Evolutionary conservation across 1,284 basidiomycete species (phyloP).

Genomic region (Cutaneotrichosporon sp.): DNA sequence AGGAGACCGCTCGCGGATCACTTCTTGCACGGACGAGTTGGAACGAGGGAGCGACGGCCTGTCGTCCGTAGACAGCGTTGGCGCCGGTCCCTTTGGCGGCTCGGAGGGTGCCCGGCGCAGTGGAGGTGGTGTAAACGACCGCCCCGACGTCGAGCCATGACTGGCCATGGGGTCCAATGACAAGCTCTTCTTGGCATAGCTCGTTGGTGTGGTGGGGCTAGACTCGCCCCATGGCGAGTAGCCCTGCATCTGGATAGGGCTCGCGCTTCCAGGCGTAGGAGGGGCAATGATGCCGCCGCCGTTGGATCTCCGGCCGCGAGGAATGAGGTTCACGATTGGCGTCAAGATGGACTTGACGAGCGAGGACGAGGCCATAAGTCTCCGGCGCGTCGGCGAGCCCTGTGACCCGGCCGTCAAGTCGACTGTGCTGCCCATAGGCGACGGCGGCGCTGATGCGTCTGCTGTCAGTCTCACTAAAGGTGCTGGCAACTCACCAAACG

Average conservation of each 20-base stretch:
- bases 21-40: no score
- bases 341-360: constrained; percentile 62
- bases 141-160: no score
- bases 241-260: constrained; percentile 25
- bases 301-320: constrained; percentile 29
- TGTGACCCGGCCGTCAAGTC: constrained; percentile 28
- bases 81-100: no score
- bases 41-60: no score
- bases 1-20: no score
- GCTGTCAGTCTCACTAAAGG: constrained; percentile 68
- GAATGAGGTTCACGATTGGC: constrained; percentile 41
- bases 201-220: not conserved
- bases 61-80: no score
- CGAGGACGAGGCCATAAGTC: constrained; percentile 50
- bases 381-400: not conserved
- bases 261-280: constrained; percentile 47
- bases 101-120: no score
- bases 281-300: constrained; percentile 61
- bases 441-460: constrained; percentile 50
- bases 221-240: constrained; percentile 13
- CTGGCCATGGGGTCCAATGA: no score
- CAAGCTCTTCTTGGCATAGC: no score
- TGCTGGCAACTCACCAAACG: constrained; percentile 45
- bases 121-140: no score
- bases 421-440: constrained; percentile 22